Evolutionary conservation across 805 yeast species (phyloP).

Genomic region (Kodamaea kaohsiungensis): DNA sequence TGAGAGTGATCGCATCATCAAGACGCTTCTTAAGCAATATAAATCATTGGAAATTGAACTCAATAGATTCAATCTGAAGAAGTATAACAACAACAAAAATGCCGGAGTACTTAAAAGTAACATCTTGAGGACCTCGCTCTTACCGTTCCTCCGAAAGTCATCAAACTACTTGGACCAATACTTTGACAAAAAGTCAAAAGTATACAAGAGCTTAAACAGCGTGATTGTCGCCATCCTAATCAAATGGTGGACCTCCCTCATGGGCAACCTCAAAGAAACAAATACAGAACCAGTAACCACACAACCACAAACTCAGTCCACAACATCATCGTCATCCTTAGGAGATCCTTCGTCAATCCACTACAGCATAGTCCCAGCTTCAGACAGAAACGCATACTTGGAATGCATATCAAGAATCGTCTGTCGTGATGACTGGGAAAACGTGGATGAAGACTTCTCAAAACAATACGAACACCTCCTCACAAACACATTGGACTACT

Average conservation of each 20-base stretch:
- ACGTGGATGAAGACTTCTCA: constrained; percentile 24
- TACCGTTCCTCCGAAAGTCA: constrained; percentile 43
- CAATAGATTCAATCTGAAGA: constrained; percentile 43
- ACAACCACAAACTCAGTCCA: not conserved
- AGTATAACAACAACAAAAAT: constrained; percentile 17
- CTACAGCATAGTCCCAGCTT: constrained; percentile 34
- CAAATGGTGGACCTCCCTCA: constrained; percentile 57
- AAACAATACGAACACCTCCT: constrained; percentile 37
- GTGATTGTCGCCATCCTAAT: constrained; percentile 35
- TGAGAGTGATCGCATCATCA: constrained; percentile 19
- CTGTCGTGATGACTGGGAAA: constrained; percentile 48
- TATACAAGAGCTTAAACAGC: constrained; percentile 35
- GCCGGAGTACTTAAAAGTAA: constrained; percentile 44
- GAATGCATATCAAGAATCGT: constrained; percentile 56
- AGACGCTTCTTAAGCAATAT: constrained; percentile 29
- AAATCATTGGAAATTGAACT: constrained; percentile 46
- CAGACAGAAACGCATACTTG: constrained; percentile 53
- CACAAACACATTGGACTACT: constrained; percentile 53
- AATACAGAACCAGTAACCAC: not conserved
- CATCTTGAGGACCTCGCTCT: constrained; percentile 46
- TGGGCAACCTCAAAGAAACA: constrained; percentile 19
- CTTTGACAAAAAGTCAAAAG: constrained; percentile 20
- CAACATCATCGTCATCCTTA: not conserved
- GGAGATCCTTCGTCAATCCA: constrained; percentile 7
- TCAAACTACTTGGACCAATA: constrained; percentile 21